These are phyloP conservation scores for Cryptococcus jaspeensis DNA, from an alignment of 1,284 basidiomycete species.

Conservation along the genomic window DNA sequence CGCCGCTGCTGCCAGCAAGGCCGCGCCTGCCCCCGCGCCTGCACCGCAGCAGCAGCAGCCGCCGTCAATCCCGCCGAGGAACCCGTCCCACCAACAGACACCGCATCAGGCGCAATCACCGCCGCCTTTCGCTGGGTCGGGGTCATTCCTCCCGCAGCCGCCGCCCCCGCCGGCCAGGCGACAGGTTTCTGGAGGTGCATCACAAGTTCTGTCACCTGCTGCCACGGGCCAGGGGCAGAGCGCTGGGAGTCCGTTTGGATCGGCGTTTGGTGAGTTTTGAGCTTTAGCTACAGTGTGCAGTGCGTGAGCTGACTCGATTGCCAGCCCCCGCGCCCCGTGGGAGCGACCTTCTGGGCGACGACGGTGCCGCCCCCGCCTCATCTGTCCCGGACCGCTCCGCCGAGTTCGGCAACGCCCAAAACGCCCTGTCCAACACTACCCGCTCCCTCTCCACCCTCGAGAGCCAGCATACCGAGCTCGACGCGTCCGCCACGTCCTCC, in stretches of 20 bases:
- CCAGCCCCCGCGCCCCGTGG: constrained; percentile 13
- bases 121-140: neutral
- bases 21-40: constrained; percentile 8
- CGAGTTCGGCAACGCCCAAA: constrained; percentile 81
- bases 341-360: constrained; percentile 47
- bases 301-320: neutral
- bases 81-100: constrained; percentile 3
- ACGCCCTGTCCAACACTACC: constrained; percentile 77
- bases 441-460: constrained; percentile 48
- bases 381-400: constrained; percentile 53
- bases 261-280: constrained; percentile 19
- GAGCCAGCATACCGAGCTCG: constrained; percentile 46
- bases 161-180: constrained; percentile 31
- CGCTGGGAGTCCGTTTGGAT: constrained; percentile 16
- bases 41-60: constrained; percentile 5
- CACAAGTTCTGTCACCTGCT: constrained; percentile 14
- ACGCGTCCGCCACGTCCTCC: constrained; percentile 56
- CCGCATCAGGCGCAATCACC: constrained; percentile 6
- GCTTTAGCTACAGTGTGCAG: neutral
- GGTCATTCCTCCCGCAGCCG: constrained; percentile 29
- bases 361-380: constrained; percentile 19
- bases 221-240: constrained; percentile 14
- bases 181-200: constrained; percentile 5
- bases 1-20: constrained; percentile 10
- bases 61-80: constrained; percentile 7